Percentiles rank a stretch among this genome's conserved stretches.
These are phyloP conservation scores for Pulicaria dysenterica DNA, from an alignment of 129 eudicot species.

Conservation along the genomic window DNA sequence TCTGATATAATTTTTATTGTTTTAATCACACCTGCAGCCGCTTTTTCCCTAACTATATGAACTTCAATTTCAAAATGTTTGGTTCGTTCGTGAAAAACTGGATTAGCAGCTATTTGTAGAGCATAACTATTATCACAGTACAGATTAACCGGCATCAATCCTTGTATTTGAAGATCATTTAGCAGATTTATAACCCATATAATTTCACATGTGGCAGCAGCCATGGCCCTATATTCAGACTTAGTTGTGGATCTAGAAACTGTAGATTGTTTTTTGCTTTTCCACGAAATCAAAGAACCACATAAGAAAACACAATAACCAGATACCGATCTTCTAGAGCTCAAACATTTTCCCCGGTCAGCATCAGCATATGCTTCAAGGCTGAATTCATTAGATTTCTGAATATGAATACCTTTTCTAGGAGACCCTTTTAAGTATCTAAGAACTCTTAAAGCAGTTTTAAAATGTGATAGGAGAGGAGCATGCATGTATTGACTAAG, in stretches of 20 bases:
- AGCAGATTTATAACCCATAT: background rate
- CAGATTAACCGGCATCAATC: background rate
- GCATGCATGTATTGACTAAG: background rate
- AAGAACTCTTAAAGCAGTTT: background rate
- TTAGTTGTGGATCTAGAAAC: background rate
- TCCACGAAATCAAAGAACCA: background rate
- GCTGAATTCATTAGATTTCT: background rate
- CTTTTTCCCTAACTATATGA: background rate
- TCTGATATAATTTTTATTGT: background rate
- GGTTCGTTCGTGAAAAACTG: slow-evolving; percentile 3
- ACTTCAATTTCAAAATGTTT: slow-evolving; percentile 4
- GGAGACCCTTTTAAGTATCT: background rate
- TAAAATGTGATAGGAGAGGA: too few species aligned
- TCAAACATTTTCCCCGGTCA: background rate
- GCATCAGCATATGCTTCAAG: background rate
- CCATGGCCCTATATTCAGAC: background rate
- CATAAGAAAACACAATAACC: background rate
- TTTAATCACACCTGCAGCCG: background rate
- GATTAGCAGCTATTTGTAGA: background rate
- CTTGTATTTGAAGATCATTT: background rate
- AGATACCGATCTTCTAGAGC: background rate
- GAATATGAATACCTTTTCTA: background rate
- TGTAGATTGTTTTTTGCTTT: background rate
- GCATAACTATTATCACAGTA: background rate
- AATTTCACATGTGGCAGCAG: background rate